Conservation (phyloP, 768 basidiomycete species). For the Neoboletus subvelutipes region DNA sequence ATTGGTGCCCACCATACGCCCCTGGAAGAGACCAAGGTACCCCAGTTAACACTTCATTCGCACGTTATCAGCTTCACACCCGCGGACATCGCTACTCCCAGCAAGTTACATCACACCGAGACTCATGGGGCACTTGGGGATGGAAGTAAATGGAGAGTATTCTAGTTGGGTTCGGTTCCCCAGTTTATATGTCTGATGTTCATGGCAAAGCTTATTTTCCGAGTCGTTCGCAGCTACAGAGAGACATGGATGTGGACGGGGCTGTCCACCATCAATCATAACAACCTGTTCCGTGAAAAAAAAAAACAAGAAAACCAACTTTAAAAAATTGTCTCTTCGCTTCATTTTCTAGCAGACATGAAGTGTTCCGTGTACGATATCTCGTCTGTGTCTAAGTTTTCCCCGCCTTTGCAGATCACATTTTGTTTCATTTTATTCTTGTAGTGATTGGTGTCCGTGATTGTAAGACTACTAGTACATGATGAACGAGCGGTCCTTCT, state of each 20-base stretch:
- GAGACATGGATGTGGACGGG: no score
- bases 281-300: background rate
- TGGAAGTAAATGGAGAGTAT: background rate
- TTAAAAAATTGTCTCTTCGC: background rate
- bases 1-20: background rate
- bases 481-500: no score
- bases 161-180: background rate
- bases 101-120: background rate
- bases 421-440: background rate
- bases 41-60: constrained; percentile 16
- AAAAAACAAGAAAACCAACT: background rate
- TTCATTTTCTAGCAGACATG: background rate
- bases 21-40: constrained; percentile 7
- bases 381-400: background rate
- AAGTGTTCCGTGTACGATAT: background rate
- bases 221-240: background rate
- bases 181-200: background rate
- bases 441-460: background rate
- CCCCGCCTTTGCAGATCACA: background rate
- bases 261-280: no score
- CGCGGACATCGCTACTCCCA: background rate
- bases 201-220: background rate
- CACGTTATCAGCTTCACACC: background rate
- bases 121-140: constrained; percentile 2
- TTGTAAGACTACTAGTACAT: background rate